Evolutionary conservation across 2,329 filamentous ascomycete genomes (phyloP).

Genomic region (Cercospora zeina): DNA sequence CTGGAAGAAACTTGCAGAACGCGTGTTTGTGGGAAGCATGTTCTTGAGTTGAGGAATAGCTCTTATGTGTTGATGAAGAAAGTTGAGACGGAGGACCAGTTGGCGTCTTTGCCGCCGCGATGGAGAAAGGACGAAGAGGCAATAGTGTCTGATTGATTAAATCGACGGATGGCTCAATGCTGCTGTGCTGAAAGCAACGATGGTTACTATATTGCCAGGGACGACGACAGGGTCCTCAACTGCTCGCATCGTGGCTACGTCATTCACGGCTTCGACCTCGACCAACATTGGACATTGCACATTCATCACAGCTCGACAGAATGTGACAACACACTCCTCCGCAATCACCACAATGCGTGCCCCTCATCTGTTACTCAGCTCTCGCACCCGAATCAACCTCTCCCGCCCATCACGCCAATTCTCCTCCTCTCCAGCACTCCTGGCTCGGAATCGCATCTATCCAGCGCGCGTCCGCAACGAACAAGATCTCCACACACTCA

Average conservation of each 20-base stretch:
- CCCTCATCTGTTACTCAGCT: not conserved
- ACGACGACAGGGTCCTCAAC: not conserved
- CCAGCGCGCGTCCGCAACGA: slow-evolving; percentile 48
- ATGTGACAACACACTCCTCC: not conserved
- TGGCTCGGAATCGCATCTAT: slow-evolving; percentile 41
- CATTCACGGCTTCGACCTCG: not conserved
- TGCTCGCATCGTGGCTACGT: not conserved
- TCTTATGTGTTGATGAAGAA: not conserved
- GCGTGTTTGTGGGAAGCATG: slow-evolving; percentile 14
- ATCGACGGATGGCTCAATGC: not conserved
- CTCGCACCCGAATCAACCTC: not conserved
- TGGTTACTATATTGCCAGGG: not conserved
- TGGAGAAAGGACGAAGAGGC: not conserved
- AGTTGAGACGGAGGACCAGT: not conserved
- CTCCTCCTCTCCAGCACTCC: slow-evolving; percentile 23
- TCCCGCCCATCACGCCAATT: slow-evolving; percentile 24
- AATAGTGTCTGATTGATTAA: not conserved
- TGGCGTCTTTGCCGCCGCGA: not conserved
- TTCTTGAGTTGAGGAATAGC: slow-evolving; percentile 5
- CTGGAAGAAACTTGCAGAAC: slow-evolving; percentile 9
- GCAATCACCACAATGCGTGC: not conserved
- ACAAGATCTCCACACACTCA: slow-evolving; percentile 51
- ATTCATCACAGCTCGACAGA: not conserved
- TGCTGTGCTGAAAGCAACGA: not conserved
- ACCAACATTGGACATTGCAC: not conserved